Conservation (phyloP, 352 stramenopile species). For the Peronosclerospora sorghi region DNA sequence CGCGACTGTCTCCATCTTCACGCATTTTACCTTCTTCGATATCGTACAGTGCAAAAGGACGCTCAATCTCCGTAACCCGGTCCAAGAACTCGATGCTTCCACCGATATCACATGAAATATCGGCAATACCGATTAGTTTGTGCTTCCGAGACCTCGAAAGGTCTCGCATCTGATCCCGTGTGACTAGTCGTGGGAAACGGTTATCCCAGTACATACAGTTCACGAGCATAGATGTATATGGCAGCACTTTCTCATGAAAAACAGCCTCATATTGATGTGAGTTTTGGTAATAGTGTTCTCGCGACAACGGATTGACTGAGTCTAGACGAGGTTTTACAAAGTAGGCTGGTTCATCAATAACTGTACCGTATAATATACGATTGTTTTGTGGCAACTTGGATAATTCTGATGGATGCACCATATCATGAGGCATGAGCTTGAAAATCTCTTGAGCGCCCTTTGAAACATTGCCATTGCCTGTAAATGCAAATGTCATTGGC, state of each 20-base stretch:
- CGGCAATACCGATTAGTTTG: conserved; percentile 86
- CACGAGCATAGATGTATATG: conserved; percentile 87
- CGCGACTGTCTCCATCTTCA: conserved; percentile 39
- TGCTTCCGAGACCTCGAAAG: conserved; percentile 51
- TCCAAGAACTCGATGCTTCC: conserved; percentile 92
- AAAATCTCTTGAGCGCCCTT: conserved; percentile 93
- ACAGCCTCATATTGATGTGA: conserved; percentile 83
- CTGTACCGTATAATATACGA: conserved; percentile 62
- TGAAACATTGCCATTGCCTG: conserved; percentile 90
- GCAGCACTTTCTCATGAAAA: conserved; percentile 87
- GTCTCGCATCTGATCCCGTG: conserved; percentile 80
- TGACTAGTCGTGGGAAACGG: conserved; percentile 87
- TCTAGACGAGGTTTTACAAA: conserved; percentile 51
- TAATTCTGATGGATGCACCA: conserved; percentile 84
- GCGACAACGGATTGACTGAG: conserved; percentile 9
- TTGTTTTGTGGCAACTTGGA: conserved; percentile 51
- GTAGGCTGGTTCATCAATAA: conserved; percentile 57
- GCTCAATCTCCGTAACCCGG: conserved; percentile 88
- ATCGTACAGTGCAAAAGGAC: conserved; percentile 90
- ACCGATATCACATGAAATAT: conserved; percentile 93
- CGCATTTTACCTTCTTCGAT: conserved; percentile 56
- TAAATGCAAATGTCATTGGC: conserved; percentile 89
- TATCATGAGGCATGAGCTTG: conserved; percentile 88
- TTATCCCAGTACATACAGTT: conserved; percentile 97
- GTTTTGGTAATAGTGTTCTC: conserved; percentile 87